phyloP scores from a whole-genome alignment of 2,329 filamentous ascomycete species.

The Chaetoscypha palmicola region DNA sequence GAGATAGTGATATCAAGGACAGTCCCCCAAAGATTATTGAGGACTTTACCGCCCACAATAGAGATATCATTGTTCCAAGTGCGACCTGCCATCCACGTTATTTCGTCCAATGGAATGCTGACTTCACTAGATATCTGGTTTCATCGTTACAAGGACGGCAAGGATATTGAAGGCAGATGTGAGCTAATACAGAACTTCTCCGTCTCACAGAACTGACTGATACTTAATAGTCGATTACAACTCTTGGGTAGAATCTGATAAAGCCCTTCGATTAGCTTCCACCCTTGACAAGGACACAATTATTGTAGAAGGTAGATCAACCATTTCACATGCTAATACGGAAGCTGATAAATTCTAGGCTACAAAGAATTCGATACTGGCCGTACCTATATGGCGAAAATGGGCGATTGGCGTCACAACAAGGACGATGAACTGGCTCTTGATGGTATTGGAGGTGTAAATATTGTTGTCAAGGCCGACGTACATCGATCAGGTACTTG shows the following conservation, averaged over 20 bases:
- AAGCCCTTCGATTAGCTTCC: constrained; percentile 67
- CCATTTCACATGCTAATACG: background rate
- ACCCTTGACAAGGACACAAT: constrained; percentile 72
- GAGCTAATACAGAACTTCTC: constrained; percentile 36
- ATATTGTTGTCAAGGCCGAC: constrained; percentile 95
- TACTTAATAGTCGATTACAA: constrained; percentile 82
- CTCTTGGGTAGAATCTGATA: constrained; percentile 92
- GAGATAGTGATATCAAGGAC: constrained; percentile 93
- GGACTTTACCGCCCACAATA: constrained; percentile 90
- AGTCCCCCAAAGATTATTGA: constrained; percentile 82
- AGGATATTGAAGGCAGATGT: constrained; percentile 96
- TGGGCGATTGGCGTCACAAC: constrained; percentile 89
- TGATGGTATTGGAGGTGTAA: constrained; percentile 94
- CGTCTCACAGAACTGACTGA: constrained; percentile 13
- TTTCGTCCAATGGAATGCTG: constrained; percentile 20
- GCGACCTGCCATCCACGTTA: constrained; percentile 34
- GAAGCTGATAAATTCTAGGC: constrained; percentile 41
- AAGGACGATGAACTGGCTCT: constrained; percentile 89
- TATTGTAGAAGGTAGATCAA: constrained; percentile 68
- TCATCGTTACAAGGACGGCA: constrained; percentile 66
- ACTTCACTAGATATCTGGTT: constrained; percentile 80
- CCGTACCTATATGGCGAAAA: constrained; percentile 78
- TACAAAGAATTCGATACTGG: constrained; percentile 93
- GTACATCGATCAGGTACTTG: constrained; percentile 89
- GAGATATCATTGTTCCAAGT: constrained; percentile 93